phyloP scores from a whole-genome alignment of 352 stramenopile genomes.

The Phytophthora melonis region DNA sequence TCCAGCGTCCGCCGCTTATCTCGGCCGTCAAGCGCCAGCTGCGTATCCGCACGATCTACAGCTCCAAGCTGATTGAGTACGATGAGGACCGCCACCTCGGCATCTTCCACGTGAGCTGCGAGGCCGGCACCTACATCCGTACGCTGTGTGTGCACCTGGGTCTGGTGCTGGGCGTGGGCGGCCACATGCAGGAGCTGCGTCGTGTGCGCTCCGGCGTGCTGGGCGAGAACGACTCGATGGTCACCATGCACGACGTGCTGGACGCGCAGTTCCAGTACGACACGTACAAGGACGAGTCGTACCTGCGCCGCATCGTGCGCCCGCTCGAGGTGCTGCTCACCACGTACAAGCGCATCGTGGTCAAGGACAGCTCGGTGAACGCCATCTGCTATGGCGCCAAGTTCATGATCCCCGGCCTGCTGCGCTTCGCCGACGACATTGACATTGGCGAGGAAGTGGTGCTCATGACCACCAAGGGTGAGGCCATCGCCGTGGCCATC shows the following conservation, averaged over 20 bases:
- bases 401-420: slow-evolving; percentile 99
- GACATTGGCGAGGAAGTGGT: slow-evolving; percentile 99
- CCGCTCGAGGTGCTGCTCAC: slow-evolving; percentile 98
- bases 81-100: slow-evolving; percentile 98
- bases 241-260: slow-evolving; percentile 99
- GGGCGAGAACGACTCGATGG: slow-evolving; percentile 96
- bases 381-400: slow-evolving; percentile 99
- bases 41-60: slow-evolving; percentile 99
- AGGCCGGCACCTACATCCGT: slow-evolving; percentile 99
- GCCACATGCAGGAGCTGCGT: slow-evolving; percentile 99
- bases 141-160: slow-evolving; percentile 99
- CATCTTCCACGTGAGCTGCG: slow-evolving; percentile 97
- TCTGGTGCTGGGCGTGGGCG: slow-evolving; percentile 96
- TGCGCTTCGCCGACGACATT: slow-evolving; percentile 99
- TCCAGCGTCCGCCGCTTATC: slow-evolving; percentile 99
- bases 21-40: slow-evolving; percentile 99
- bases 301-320: slow-evolving; percentile 98
- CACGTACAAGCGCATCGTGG: slow-evolving; percentile 99
- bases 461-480: slow-evolving; percentile 99
- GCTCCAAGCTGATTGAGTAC: slow-evolving; percentile 99
- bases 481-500: slow-evolving; percentile 99
- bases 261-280: slow-evolving; percentile 99
- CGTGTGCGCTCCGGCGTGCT: slow-evolving; percentile 97
- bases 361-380: slow-evolving; percentile 99
- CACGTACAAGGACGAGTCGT: slow-evolving; percentile 99